Conservation (phyloP, 352 stramenopile genomes). For the Pythium dissotocum region DNA sequence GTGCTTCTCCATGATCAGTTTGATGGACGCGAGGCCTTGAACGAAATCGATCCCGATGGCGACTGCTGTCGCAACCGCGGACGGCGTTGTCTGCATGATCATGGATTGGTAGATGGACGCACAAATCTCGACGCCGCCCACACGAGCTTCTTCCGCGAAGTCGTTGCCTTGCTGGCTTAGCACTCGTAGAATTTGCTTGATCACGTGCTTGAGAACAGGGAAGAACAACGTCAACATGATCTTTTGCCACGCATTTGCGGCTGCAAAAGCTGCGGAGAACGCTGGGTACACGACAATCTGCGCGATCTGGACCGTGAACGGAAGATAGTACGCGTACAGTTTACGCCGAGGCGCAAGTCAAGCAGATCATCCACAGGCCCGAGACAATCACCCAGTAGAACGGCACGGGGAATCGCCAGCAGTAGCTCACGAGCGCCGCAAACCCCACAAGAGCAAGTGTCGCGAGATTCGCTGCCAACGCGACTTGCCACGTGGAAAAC, state of each 20-base stretch:
- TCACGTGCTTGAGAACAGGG: slow-evolving; percentile 15
- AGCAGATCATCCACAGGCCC: background rate
- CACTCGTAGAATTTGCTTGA: background rate
- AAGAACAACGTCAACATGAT: slow-evolving; percentile 6
- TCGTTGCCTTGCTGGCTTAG: background rate
- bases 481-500: background rate
- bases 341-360: background rate
- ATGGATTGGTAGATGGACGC: slow-evolving; percentile 24
- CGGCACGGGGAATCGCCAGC: background rate
- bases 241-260: background rate
- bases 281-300: slow-evolving; percentile 22
- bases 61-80: slow-evolving; percentile 2
- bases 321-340: background rate
- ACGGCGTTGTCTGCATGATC: slow-evolving; percentile 27
- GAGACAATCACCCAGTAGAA: background rate
- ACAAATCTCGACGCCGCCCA: slow-evolving; percentile 21
- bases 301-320: slow-evolving; percentile 13
- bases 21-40: slow-evolving; percentile 5
- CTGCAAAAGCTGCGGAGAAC: slow-evolving; percentile 6
- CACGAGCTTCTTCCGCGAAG: slow-evolving; percentile 10
- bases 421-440: background rate
- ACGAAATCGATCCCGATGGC: slow-evolving; percentile 22
- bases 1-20: slow-evolving; percentile 17
- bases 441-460: background rate
- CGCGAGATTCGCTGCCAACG: background rate